phyloP scores from a whole-genome alignment of 2,329 filamentous ascomycete species.

The Venturia aucupariae region DNA sequence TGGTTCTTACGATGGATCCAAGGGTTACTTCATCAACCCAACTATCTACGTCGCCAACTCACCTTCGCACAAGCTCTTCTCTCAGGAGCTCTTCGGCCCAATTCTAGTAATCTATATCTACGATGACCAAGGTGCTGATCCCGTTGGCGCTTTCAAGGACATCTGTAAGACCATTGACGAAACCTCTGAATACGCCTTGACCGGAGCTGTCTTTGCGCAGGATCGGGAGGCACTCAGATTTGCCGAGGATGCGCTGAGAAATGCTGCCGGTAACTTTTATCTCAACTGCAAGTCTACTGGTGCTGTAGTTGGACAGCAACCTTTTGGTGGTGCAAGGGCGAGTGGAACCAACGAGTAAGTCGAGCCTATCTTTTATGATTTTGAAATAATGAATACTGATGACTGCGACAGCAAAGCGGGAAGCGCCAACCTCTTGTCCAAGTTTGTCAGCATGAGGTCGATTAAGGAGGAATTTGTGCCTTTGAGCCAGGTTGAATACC shows the following conservation, averaged over 20 bases:
- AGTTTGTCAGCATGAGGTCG: constrained; percentile 47
- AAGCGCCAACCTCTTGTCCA: constrained; percentile 39
- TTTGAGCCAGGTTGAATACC: constrained; percentile 41
- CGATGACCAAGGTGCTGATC: constrained; percentile 48
- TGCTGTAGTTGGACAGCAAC: constrained; percentile 41
- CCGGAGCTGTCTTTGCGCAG: constrained; percentile 64
- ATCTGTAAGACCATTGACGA: constrained; percentile 57
- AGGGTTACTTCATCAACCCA: constrained; percentile 76
- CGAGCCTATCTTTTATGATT: no score
- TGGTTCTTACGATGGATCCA: constrained; percentile 65
- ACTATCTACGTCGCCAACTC: constrained; percentile 71
- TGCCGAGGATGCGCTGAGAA: constrained; percentile 62
- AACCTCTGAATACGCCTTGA: constrained; percentile 69
- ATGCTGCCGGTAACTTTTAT: constrained; percentile 76
- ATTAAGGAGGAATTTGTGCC: constrained; percentile 49
- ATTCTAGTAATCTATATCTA: constrained; percentile 68
- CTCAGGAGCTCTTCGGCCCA: constrained; percentile 74
- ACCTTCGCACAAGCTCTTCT: constrained; percentile 64
- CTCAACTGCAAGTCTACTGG: constrained; percentile 69
- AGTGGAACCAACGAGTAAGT: constrained; percentile 44
- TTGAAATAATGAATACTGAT: constrained; percentile 1
- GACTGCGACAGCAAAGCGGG: constrained; percentile 38
- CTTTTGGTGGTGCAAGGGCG: constrained; percentile 46
- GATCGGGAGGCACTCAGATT: constrained; percentile 57
- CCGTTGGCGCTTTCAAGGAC: constrained; percentile 46